phyloP scores from a whole-genome alignment of 805 yeast genomes.

The Ogataea salicorniae region DNA sequence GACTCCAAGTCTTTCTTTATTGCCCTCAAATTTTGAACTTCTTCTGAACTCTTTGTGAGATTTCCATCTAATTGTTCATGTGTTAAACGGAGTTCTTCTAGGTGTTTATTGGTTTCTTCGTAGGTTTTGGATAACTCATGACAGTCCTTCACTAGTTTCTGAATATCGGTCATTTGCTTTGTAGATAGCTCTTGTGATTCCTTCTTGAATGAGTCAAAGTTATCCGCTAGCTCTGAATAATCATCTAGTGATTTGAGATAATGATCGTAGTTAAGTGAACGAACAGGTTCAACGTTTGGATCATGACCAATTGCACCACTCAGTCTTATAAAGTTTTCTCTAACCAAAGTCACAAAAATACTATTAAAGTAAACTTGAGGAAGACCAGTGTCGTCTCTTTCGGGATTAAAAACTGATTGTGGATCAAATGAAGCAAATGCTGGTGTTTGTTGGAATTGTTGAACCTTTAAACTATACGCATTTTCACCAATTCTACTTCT shows the following conservation, averaged over 20 bases:
- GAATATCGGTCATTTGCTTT: slow-evolving; percentile 20
- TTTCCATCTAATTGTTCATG: slow-evolving; percentile 22
- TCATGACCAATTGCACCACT: slow-evolving; percentile 66
- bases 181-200: slow-evolving; percentile 13
- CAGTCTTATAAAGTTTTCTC: slow-evolving; percentile 64
- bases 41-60: slow-evolving; percentile 20
- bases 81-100: slow-evolving; percentile 29
- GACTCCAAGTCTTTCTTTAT: slow-evolving; percentile 30
- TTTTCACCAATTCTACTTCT: slow-evolving; percentile 73
- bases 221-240: slow-evolving; percentile 14
- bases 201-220: slow-evolving; percentile 15
- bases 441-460: slow-evolving; percentile 61
- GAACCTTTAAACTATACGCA: slow-evolving; percentile 66
- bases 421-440: slow-evolving; percentile 54
- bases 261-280: slow-evolving; percentile 58
- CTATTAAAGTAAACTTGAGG: slow-evolving; percentile 76
- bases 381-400: slow-evolving; percentile 75
- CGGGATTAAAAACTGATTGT: slow-evolving; percentile 42
- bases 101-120: slow-evolving; percentile 22
- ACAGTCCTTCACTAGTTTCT: slow-evolving; percentile 20
- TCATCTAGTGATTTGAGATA: slow-evolving; percentile 42
- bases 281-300: slow-evolving; percentile 68
- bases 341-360: slow-evolving; percentile 57
- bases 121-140: slow-evolving; percentile 31
- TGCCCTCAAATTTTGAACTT: slow-evolving; percentile 22